Conservation (phyloP, 2,329 filamentous ascomycete species). For the Phyllachora maydis region DNA sequence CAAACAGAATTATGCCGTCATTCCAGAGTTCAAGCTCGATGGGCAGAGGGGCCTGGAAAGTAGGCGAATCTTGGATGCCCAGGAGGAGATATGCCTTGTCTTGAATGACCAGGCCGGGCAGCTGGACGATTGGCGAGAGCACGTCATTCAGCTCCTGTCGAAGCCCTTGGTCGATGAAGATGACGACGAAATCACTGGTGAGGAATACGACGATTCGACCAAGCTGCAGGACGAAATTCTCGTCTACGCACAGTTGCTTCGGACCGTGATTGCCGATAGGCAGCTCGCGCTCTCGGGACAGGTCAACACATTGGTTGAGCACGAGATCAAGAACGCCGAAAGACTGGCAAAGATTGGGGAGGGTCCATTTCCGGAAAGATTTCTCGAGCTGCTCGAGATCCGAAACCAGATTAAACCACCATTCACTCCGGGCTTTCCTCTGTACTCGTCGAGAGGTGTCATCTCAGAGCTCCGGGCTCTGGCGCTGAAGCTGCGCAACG, state of each 20-base stretch:
- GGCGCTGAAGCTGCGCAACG: slow-evolving; percentile 34
- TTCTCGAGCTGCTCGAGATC: slow-evolving; percentile 26
- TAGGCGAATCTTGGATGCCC: slow-evolving; percentile 38
- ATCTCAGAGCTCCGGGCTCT: slow-evolving; percentile 50
- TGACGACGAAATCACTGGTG: slow-evolving; percentile 55
- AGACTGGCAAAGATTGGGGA: slow-evolving; percentile 37
- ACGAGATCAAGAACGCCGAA: slow-evolving; percentile 47
- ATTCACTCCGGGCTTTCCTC: slow-evolving; percentile 11
- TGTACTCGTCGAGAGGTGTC: slow-evolving; percentile 48
- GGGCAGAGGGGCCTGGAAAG: slow-evolving; percentile 51
- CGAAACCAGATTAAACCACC: slow-evolving; percentile 26
- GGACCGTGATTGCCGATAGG: slow-evolving; percentile 60
- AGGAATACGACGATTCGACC: slow-evolving; percentile 78
- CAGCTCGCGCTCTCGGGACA: slow-evolving; percentile 58
- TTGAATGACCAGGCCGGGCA: slow-evolving; percentile 54
- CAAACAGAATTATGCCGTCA: slow-evolving; percentile 33
- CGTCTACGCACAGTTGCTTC: slow-evolving; percentile 62
- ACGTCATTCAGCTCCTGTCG: slow-evolving; percentile 50
- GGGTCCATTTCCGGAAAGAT: slow-evolving; percentile 49
- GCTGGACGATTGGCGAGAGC: slow-evolving; percentile 55
- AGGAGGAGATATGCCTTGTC: slow-evolving; percentile 41
- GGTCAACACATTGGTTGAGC: slow-evolving; percentile 50
- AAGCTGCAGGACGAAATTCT: slow-evolving; percentile 77
- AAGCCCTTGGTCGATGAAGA: slow-evolving; percentile 71
- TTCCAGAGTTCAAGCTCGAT: slow-evolving; percentile 36